Percentiles rank a stretch among this genome's conserved stretches.
phyloP scores from a whole-genome alignment of 257 asterid species.

The Solanum corneliomulleri region DNA sequence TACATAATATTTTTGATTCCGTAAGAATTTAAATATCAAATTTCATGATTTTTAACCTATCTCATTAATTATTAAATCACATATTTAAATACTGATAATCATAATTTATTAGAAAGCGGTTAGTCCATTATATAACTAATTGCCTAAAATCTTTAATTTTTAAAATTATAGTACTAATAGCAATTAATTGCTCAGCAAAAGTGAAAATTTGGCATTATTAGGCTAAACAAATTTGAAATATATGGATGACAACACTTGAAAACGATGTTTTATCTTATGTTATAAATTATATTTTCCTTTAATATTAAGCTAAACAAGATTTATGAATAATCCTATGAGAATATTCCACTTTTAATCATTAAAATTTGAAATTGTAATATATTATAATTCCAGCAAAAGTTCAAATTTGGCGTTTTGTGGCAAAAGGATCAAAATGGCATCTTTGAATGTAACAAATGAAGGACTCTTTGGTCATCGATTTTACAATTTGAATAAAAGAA shows the following conservation, averaged over 20 bases:
- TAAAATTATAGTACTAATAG: neutral
- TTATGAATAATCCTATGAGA: neutral
- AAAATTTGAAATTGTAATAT: neutral
- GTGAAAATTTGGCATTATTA: neutral
- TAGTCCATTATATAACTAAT: neutral
- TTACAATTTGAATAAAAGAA: neutral
- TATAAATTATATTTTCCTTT: neutral
- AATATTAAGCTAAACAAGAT: neutral
- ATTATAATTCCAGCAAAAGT: neutral
- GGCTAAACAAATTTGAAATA: neutral
- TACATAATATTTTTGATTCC: fast-evolving
- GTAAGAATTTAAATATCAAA: neutral
- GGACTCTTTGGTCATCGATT: neutral
- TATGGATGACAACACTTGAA: neutral
- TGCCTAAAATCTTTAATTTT: neutral
- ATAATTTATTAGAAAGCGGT: neutral
- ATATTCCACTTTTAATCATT: neutral
- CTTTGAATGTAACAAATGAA: neutral
- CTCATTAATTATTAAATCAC: fast-evolving
- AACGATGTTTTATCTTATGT: neutral
- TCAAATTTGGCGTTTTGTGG: neutral
- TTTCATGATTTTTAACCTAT: neutral
- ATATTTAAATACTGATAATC: neutral
- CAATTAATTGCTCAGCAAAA: neutral
- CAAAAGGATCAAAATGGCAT: neutral